Evolutionary conservation across 768 basidiomycete species (phyloP).

Genomic region (Krasilnikovozyma curviuscula): DNA sequence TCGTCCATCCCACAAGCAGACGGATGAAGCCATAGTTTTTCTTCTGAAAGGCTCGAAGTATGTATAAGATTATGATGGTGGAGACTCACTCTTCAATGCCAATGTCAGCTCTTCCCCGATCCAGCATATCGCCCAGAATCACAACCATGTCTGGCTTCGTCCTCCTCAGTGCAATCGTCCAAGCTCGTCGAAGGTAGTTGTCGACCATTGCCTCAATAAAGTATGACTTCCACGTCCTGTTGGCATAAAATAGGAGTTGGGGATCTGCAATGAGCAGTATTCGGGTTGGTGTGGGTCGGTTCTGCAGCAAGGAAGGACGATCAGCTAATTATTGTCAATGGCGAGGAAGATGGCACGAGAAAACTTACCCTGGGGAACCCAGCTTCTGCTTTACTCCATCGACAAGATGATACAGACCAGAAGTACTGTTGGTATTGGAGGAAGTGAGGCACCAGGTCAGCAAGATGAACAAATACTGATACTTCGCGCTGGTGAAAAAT

Average conservation of each 20-base stretch:
- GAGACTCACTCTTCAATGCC: slow-evolving; percentile 48
- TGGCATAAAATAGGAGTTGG: slow-evolving; percentile 56
- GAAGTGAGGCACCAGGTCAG: too few relatives aligned
- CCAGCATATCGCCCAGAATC: slow-evolving; percentile 85
- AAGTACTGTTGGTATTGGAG: too few relatives aligned
- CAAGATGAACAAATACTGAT: too few relatives aligned
- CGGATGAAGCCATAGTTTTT: too few relatives aligned
- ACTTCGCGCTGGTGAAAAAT: too few relatives aligned
- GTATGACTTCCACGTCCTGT: slow-evolving; percentile 35
- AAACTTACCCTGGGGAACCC: not conserved
- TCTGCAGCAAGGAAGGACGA: not conserved
- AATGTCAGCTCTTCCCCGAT: slow-evolving; percentile 52
- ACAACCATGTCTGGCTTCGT: slow-evolving; percentile 49
- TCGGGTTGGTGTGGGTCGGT: slow-evolving; percentile 29
- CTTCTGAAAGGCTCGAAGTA: not conserved
- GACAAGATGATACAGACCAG: slow-evolving; percentile 6
- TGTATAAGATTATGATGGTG: not conserved
- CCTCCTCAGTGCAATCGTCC: slow-evolving; percentile 44
- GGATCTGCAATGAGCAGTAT: slow-evolving; percentile 75
- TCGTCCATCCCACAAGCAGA: too few relatives aligned
- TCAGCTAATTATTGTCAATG: not conserved
- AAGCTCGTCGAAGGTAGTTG: slow-evolving; percentile 65
- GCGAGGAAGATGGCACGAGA: not conserved
- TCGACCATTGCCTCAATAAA: slow-evolving; percentile 52
- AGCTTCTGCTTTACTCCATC: slow-evolving; percentile 6